These are phyloP conservation scores for Tephrocybe sp. DNA, from an alignment of 768 basidiomycete species.

Conservation along the genomic window DNA sequence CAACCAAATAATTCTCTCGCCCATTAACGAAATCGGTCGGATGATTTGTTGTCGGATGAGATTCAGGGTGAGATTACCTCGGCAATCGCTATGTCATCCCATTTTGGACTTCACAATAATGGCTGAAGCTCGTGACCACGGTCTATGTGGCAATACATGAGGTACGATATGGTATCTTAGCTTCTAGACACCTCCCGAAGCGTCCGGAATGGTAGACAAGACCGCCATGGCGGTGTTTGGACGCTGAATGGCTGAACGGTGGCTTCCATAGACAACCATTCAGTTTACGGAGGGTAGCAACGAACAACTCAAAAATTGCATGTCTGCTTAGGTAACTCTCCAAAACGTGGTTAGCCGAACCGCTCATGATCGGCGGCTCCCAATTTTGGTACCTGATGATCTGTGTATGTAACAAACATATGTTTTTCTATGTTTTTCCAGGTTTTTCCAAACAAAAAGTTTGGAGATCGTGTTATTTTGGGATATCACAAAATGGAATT, in stretches of 20 bases:
- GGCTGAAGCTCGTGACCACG: constrained; percentile 10
- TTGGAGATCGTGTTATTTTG: no score
- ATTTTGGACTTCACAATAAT: neutral
- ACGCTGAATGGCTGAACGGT: constrained; percentile 11
- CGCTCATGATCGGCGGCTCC: neutral
- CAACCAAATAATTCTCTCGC: constrained; percentile 20
- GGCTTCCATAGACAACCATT: constrained; percentile 16
- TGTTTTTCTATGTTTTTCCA: constrained; percentile 8
- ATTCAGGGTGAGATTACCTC: constrained; percentile 2
- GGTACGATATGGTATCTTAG: neutral
- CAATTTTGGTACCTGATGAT: neutral
- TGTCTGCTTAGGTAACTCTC: neutral
- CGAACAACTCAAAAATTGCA: constrained; percentile 13
- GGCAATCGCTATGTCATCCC: constrained; percentile 7
- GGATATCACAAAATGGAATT: no score
- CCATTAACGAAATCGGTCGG: constrained; percentile 4
- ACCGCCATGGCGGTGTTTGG: constrained; percentile 1
- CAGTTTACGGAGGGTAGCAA: constrained; percentile 13
- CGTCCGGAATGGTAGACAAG: constrained; percentile 11
- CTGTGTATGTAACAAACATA: neutral
- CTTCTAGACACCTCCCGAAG: constrained; percentile 16
- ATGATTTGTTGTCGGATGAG: constrained; percentile 5
- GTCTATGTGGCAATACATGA: neutral
- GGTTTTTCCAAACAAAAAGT: no score
- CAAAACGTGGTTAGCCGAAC: neutral